These are phyloP conservation scores for Salvia miltiorrhiza DNA, from an alignment of 257 asterid species.

Conservation along the genomic window DNA sequence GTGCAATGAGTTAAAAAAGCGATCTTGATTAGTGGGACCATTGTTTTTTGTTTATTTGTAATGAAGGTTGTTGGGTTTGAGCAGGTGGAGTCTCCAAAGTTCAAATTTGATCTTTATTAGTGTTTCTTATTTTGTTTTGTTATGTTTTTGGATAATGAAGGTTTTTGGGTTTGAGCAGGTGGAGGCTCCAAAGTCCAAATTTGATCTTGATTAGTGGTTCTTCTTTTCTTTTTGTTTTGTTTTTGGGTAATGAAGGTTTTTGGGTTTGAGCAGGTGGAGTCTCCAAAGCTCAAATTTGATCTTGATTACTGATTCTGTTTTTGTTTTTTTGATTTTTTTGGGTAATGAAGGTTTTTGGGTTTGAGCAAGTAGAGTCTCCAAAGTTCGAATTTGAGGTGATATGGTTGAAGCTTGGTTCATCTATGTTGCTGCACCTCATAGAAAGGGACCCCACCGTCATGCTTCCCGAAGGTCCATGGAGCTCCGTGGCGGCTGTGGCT, in stretches of 20 bases:
- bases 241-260: conserved; percentile 37
- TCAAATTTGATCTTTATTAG: too few species aligned
- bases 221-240: not conserved
- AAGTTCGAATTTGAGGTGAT: conserved; percentile 60
- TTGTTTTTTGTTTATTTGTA: not conserved
- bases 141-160: too few species aligned
- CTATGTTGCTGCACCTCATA: conserved; percentile 70
- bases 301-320: not conserved
- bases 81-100: conserved; percentile 55
- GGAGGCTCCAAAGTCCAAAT: conserved; percentile 46
- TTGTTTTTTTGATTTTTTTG: not conserved
- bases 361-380: conserved; percentile 72
- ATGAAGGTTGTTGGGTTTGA: conserved; percentile 65
- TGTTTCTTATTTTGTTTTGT: not conserved
- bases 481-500: conserved; percentile 42
- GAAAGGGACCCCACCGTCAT: conserved; percentile 69
- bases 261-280: conserved; percentile 55
- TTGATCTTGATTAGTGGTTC: not conserved
- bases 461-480: conserved; percentile 87
- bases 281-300: conserved; percentile 43
- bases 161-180: conserved; percentile 80
- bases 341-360: conserved; percentile 57
- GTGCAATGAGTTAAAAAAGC: not conserved
- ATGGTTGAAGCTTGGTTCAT: conserved; percentile 77
- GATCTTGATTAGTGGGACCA: not conserved